Evolutionary conservation across 2,329 filamentous ascomycete species (phyloP), one percentile per base, ranked within the genome.

Genomic region (Conoideocrella luteorostrata): DNA sequence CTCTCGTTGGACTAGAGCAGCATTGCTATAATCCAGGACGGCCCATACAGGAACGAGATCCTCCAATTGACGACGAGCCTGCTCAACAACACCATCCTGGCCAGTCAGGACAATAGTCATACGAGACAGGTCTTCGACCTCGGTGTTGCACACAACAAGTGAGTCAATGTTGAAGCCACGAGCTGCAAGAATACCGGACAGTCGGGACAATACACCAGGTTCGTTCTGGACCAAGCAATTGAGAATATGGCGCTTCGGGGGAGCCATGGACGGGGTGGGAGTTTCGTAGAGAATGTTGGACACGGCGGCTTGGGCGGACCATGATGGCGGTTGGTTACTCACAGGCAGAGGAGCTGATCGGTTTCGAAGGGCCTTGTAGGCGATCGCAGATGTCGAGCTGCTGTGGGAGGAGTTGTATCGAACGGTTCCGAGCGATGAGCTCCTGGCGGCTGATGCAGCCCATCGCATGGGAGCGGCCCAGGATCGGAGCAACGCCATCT

Each of bases 151-250:
- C 49, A 98, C 93, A 44, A 98, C 93, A 51, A 98, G 75, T 43
- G 87, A 95, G 76, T 98, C 93, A 59, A 98, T 98, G 74, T 98
- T 98, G 81, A 98, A 98, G 52, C 93, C 93, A 47, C 93, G 82
- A 34, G 93, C 93, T 11, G 93, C 93, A 26, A 98, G 75, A 61
- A 98, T 97, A 44, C 93, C 93, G 1, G 93, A 97, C 9, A 98
- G 88, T 48, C 93, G 89, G 41, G 91, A 97, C 46, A 98, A 75
- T 45, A 98, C 93, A 71, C 93, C 93, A 11, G 93, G 93, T 73
- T 98, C 93, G 71, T 98, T 98, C 69, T 98, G 93, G 48, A 98
- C 93, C 49, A 98, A 79, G 65, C 93, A 98, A 72, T 98, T 98
- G 68, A 98, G 83, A 61, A 98, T 80, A 69, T 98, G 93, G 43